Conservation (phyloP, 1,284 basidiomycete genomes). For the Coniferiporia weirii region DNA sequence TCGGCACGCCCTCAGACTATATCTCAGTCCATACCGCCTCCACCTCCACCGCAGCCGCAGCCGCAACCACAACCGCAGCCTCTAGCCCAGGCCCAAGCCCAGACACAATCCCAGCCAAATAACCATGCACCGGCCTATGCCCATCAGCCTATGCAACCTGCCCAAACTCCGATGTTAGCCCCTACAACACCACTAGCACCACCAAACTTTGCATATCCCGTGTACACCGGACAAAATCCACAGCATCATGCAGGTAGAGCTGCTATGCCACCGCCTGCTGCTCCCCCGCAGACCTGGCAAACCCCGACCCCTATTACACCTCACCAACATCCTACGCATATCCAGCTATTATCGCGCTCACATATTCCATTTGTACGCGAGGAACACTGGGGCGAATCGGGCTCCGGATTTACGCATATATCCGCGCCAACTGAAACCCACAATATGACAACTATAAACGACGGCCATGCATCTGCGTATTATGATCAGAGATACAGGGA, state of each 20-base stretch:
- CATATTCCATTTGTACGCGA: slow-evolving; percentile 39
- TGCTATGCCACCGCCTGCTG: slow-evolving; percentile 41
- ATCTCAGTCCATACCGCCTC: not conserved
- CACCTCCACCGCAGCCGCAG: slow-evolving; percentile 15
- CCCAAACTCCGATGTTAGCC: slow-evolving; percentile 23
- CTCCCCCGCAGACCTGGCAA: slow-evolving; percentile 59
- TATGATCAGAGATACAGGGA: slow-evolving; percentile 58
- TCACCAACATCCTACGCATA: slow-evolving; percentile 50
- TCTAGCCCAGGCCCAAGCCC: slow-evolving; percentile 24
- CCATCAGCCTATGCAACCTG: slow-evolving; percentile 18
- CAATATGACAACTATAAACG: slow-evolving; percentile 5
- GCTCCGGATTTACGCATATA: slow-evolving; percentile 37
- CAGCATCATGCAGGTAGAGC: slow-evolving; percentile 25
- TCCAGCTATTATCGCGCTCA: slow-evolving; percentile 40
- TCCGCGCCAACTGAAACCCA: slow-evolving; percentile 30
- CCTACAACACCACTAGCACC: slow-evolving; percentile 24
- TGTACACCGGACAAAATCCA: slow-evolving; percentile 40
- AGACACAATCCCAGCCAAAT: slow-evolving; percentile 21
- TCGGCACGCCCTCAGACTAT: not conserved
- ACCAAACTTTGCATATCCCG: slow-evolving; percentile 39
- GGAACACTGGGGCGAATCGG: slow-evolving; percentile 41
- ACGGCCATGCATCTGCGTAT: slow-evolving; percentile 6
- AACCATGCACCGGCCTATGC: slow-evolving; percentile 5
- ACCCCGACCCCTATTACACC: slow-evolving; percentile 53
- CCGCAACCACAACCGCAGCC: slow-evolving; percentile 23